Base-by-base conservation (phyloP, 2,329 filamentous ascomycete species). In the Paracoccidioides brasiliensis region DNA sequence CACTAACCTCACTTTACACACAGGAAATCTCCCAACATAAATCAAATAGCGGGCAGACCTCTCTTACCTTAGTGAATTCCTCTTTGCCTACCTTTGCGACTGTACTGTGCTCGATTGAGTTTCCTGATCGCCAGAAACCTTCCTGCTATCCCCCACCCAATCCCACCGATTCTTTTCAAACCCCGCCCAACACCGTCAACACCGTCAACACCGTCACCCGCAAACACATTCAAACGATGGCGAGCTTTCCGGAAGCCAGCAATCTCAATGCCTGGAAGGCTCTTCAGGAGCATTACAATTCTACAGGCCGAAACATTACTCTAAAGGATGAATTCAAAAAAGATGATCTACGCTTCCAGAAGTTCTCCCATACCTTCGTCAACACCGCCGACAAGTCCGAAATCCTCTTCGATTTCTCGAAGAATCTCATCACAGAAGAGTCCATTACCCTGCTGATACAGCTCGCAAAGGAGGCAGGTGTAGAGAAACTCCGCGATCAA, bases 391-490 rank as follows among this genome's bases (percentile, higher is more conserved):
- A 94, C 67, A 80, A 80, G 67, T 84, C 83, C 64, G 89, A 96
- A 62, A 93, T 94, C 67, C 82, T 98, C 61, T 98, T 97, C 74
- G 93, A 98, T 75, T 98, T 95, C 77, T 93, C 86, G 78, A 98
- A 98, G 83, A 98, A 98, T 82, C 90, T 98, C 74, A 73, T 97
- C 66, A 93, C 86, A 59, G 88, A 95, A 64, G 90, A 97, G 75
- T 97, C 91, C 4, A 78, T 97, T 53, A 79, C 85, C 62, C 80
- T 95, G 52, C 81, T 98, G 54, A 79, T 94, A 66, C 85, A 95
- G 77, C 83, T 98, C 33, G 93, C 93, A 60, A 85, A 90, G 74
- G 87, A 97, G 76, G 90, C 91, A 62, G 85, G 85, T 63, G 74
- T 98, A 42, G 90, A 95, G 78, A 81, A 94, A 78, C 88, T 96